Base-by-base conservation (phyloP, 2,329 filamentous ascomycete species). In the Botrytis aclada region DNA sequence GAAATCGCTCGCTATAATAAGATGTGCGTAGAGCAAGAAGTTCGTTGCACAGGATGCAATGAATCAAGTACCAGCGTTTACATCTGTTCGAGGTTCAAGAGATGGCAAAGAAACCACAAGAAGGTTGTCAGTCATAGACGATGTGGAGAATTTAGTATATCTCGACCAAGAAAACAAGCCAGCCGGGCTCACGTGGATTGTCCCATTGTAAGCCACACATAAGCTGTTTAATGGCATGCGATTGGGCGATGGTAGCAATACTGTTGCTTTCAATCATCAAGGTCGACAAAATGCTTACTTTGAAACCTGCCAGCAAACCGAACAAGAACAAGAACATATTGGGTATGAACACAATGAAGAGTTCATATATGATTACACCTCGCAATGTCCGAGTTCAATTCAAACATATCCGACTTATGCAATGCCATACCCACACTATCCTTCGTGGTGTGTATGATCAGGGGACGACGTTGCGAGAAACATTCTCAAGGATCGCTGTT, bases 21-120 rank as follows among this genome's bases (percentile, higher is more conserved):
- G 22, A 72, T 67, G 70, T 72, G 70, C 29, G 64, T 47, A 39
- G 70, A 72, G 39, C 70, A 72, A 65, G 61, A 72, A 54, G 70
- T 72, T 67, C 70, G 70, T 39, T 72, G 70, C 39, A 72, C 70
- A 22, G 70, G 47, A 20, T 72, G 70, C 62, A 67, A 65, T 20
- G 62, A 67, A 41, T 72, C 70, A 12, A 72, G 62, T 22, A 72
- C 70, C 32, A 67, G 47, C 54, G 54, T 72, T 45, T 72, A 67
- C 34, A 72, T 72, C 51, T 72, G 70, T 56, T 34, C 62, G 12
- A 67, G 37, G 39, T 51, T 72, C 70, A 72, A 72, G 70, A 47
- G 54, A 67, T 72, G 70, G 70, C 70, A 72, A 34, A 54, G 39
- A 66, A 72, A 66, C 32, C 70, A 72, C 16, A 66, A 54, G 37